These are phyloP conservation scores for Capsicum pubescens DNA, from an alignment of 257 asterid genomes.

Conservation along the genomic window DNA sequence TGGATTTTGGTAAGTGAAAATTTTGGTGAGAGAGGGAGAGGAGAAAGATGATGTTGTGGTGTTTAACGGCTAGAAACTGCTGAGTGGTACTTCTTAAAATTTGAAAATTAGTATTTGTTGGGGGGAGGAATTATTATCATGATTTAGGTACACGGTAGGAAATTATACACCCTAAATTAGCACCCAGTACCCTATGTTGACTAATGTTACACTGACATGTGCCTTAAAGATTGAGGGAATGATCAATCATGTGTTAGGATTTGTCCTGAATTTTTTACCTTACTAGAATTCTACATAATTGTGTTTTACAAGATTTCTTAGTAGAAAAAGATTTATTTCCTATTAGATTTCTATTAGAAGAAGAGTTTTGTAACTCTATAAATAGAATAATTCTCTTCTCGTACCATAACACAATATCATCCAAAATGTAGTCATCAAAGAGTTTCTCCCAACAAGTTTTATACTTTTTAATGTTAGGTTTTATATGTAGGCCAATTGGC, in stretches of 20 bases:
- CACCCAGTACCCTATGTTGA: neutral
- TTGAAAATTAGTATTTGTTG: conserved; percentile 49
- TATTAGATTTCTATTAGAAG: no score
- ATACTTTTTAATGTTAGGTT: no score
- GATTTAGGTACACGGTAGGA: neutral
- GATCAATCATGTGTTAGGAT: neutral
- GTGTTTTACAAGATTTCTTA: no score
- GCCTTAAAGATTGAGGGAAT: neutral
- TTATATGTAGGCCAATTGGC: no score
- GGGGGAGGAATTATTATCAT: conserved; percentile 39
- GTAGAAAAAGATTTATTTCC: no score
- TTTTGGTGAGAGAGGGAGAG: neutral
- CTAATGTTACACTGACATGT: neutral
- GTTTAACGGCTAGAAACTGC: conserved; percentile 29
- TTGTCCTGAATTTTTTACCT: no score
- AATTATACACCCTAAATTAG: neutral
- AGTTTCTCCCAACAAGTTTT: no score
- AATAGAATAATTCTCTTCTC: no score
- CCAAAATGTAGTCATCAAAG: no score
- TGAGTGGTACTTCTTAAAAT: conserved; percentile 41
- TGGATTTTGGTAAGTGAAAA: neutral
- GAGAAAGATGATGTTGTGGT: conserved; percentile 5
- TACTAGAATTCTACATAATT: no score
- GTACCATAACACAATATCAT: no score
- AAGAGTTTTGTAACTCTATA: no score